Conservation (phyloP, 495 filamentous ascomycete genomes). For the Amniculicola lignicola region DNA sequence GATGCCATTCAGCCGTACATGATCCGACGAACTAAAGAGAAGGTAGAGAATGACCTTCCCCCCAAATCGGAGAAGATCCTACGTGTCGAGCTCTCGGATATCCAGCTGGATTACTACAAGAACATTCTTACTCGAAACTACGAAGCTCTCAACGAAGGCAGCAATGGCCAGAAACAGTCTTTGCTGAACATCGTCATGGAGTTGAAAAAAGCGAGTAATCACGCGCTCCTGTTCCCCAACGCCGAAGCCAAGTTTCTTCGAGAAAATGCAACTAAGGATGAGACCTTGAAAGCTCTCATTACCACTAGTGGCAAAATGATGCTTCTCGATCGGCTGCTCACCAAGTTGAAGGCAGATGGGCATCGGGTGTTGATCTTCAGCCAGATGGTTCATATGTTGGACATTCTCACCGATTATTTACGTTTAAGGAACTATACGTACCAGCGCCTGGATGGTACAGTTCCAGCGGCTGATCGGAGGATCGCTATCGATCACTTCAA, state of each 20-base stretch:
- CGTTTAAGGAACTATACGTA: constrained; percentile 84
- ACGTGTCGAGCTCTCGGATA: constrained; percentile 89
- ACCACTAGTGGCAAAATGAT: constrained; percentile 99
- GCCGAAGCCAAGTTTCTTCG: constrained; percentile 83
- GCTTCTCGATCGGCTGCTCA: constrained; percentile 87
- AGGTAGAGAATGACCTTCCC: constrained; percentile 90
- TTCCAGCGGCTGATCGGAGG: constrained; percentile 75
- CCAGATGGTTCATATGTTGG: constrained; percentile 98
- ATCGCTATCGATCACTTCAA: constrained; percentile 98
- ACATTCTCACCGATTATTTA: constrained; percentile 91
- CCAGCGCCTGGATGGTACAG: constrained; percentile 92
- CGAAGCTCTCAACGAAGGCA: constrained; percentile 84
- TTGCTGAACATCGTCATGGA: constrained; percentile 99
- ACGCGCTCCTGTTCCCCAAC: constrained; percentile 94
- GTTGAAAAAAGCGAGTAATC: constrained; percentile 96
- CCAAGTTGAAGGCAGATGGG: constrained; percentile 83
- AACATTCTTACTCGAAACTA: constrained; percentile 98
- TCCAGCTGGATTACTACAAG: constrained; percentile 97
- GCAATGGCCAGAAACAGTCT: constrained; percentile 84
- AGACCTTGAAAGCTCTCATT: constrained; percentile 84
- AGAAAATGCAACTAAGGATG: constrained; percentile 73
- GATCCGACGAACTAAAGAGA: constrained; percentile 93
- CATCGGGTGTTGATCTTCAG: constrained; percentile 98
- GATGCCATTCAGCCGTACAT: constrained; percentile 82
- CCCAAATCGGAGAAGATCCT: constrained; percentile 99